These are phyloP conservation scores for Polysphondylium violaceum DNA, from an alignment of 78 protist species.

Conservation along the genomic window DNA sequence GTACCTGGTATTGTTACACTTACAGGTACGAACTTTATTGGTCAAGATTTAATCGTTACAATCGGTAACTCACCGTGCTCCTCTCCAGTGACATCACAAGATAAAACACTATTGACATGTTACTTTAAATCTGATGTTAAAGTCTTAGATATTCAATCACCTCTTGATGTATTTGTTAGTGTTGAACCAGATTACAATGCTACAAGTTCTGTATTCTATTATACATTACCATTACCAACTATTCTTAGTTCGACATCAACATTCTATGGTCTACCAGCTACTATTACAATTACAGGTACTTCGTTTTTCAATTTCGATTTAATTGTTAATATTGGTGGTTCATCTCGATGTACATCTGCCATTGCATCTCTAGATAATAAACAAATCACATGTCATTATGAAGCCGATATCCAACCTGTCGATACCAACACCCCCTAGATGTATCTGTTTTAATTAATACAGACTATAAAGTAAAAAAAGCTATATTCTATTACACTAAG, in stretches of 20 bases:
- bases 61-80: neutral
- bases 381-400: neutral
- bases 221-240: neutral
- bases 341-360: neutral
- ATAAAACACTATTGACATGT: neutral
- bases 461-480: neutral
- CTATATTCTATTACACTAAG: neutral
- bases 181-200: no score
- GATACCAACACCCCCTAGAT: neutral
- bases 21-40: neutral
- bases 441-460: neutral
- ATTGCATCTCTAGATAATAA: neutral
- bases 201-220: no score
- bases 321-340: neutral
- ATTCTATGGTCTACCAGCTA: neutral
- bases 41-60: neutral
- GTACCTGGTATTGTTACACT: slow-evolving; percentile 8
- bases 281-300: neutral
- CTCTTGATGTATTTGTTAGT: neutral
- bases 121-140: neutral
- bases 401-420: neutral
- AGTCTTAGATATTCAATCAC: neutral
- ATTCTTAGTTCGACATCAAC: neutral
- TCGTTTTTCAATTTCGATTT: neutral
- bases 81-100: neutral